Base-by-base conservation (phyloP, 768 basidiomycete genomes). In the Lactarius akahatsu region DNA sequence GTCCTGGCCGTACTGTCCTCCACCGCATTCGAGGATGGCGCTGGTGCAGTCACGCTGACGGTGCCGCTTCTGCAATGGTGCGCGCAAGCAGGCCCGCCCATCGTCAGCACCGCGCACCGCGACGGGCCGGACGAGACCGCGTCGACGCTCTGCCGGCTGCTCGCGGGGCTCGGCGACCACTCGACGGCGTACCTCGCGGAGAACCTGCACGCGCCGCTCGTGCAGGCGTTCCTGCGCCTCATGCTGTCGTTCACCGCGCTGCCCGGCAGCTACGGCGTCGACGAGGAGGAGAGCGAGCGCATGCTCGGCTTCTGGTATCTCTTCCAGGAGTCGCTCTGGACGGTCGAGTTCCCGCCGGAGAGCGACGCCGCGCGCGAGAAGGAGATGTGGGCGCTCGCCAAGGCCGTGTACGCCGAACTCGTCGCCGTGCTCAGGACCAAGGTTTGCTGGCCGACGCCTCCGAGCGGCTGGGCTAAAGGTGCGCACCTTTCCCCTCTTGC, bases 251-350 rank as follows among this genome's bases (percentile, higher is more conserved):
- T 91, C 67, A 92, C 92, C 0, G 88, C 86, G 1, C 76, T 85
- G 11, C 85, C 87, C 0, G 93, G 92, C 0, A 86, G 85, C 67
- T 92, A 88, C 72, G 91, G 90, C 1, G 82, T 85, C 0, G 94
- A 96, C 57, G 95, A 96, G 74, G 90, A 92, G 58, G 88, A 91
- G 73, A 94, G 91, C 71, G 93, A 96, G 76, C 83, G 89, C 80
- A 90, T 90, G 2, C 82, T 96, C 2, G 86, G 86, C 1, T 96
- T 96, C 72, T 96, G 96, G 90, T 96, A 93, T 69, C 78, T 92
- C 47, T 84, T 96, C 64, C 94, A 96, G 75, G 95, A 98, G 73
- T 86, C 92, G 1, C 75, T 94, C 30, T 94, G 91, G 91, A 82
- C 78, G 41, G 81, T 81, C 15, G 86, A 89, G 61, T 87, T 80